Base-by-base conservation (phyloP, 768 basidiomycete genomes). In the Basidioascus undulatus region DNA sequence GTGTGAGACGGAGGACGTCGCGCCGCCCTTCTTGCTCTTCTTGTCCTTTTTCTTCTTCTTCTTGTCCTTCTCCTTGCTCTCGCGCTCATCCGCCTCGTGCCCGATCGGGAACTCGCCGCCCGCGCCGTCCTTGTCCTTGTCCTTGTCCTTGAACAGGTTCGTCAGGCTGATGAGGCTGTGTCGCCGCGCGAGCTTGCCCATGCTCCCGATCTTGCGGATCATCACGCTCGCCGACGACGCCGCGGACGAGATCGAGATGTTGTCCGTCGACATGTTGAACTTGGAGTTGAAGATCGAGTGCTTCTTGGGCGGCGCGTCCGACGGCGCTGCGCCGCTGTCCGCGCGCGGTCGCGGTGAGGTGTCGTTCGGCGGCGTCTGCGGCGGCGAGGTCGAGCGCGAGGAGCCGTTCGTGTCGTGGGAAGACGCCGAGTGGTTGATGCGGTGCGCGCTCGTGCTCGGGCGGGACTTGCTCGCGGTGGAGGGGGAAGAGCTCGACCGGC, bases 171-270 rank as follows among this genome's bases (percentile, higher is more conserved):
- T 76, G 31, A 94, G 61, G 28, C 80, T 83, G 55, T 87, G 37
- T 33, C 84, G 66, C 38, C 84, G 62, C 8, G 83, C 81, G 13
- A 92, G 67, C 58, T 79, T 82, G 25, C 82, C 81, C 60, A 92
- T 74, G 30, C 74, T 73, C 3, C 87, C 63, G 35, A 96, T 72
- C 62, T 92, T 96, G 49, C 87, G 71, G 51, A 92, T 87, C 70
- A 96, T 89, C 56, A 94, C 77, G 33, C 79, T 83, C 18, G 89
- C 89, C 38, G 78, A 82, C 47, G 77, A 81, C 50, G 92, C 87
- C 34, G 89, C 92, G 7, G 81, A 86, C 16, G 76, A 79, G 30
- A 96, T 69, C 21, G 86, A 92, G 48, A 96, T 89, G 58, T 89
- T 92, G 58, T 89, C 86, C 32, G 82, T 87, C 41, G 74, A 78